Conservation (phyloP, 345 rosid genomes). For the Kernera saxatilis region DNA sequence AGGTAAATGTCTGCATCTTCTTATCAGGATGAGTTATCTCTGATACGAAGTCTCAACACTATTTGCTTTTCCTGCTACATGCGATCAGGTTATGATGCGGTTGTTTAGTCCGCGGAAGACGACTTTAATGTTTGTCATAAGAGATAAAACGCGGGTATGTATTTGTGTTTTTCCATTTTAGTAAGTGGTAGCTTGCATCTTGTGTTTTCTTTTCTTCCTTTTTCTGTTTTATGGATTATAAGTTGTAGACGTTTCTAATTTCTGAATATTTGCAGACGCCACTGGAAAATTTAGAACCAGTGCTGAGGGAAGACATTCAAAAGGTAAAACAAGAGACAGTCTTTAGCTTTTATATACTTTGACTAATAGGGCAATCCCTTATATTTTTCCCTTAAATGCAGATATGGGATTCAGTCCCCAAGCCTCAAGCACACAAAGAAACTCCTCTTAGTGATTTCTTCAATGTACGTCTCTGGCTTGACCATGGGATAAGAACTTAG, state of each 20-base stretch:
- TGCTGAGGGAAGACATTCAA: conserved; percentile 93
- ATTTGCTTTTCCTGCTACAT: conserved; percentile 20
- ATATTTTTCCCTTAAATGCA: conserved; percentile 31
- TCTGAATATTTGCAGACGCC: conserved; percentile 66
- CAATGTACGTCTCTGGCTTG: conserved; percentile 56
- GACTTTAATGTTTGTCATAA: conserved; percentile 94
- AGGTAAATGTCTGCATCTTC: conserved; percentile 43
- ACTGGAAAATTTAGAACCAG: conserved; percentile 87
- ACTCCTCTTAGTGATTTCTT: conserved; percentile 95
- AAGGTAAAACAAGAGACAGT: conserved; percentile 45
- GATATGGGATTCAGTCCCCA: conserved; percentile 98
- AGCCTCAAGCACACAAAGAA: conserved; percentile 89
- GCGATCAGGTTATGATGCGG: conserved; percentile 91
- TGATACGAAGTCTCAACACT: conserved; percentile 5
- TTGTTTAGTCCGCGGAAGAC: conserved; percentile 99
- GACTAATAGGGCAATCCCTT: conserved; percentile 2
- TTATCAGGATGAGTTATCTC: conserved; percentile 5
- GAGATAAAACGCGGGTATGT: conserved; percentile 95
- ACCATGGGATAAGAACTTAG: conserved; percentile 5
- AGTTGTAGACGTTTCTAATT: conserved; percentile 15
- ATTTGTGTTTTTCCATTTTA: not conserved
- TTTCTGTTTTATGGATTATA: not conserved
- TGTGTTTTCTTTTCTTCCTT: not conserved
- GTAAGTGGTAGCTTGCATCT: not conserved
- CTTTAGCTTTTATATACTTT: conserved; percentile 18